Evolutionary conservation across 73 alveolate species (phyloP), one percentile per base, ranked within the genome.

Genomic region (Stentor roeselii): DNA sequence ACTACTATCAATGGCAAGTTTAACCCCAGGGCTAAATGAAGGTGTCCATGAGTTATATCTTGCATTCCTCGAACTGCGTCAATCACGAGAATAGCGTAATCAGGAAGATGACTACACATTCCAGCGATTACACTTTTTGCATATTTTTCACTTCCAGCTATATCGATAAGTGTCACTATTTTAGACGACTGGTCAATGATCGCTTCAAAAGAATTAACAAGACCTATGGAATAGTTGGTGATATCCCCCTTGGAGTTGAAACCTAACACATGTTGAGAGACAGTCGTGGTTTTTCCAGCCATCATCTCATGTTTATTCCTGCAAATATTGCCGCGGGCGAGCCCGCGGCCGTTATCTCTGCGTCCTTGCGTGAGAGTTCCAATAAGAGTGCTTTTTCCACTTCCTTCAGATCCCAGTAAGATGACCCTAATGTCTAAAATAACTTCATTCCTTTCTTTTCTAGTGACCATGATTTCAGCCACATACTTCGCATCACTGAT

Each of bases 71-170:
- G 88, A 59, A 84, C 84, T 1, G 98, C 97, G 77, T 92, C 93
- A 40, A 96, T 86, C 0, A 93, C 94, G 59, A 95, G 84, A 78
- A 96, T 42, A 75, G 97, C 95, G 86, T 96, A 96, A 82, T 95
- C 98, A 35, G 98, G 97, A 82, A 88, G 86, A 50, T 90, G 95
- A 77, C 93, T 87, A 78, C 96, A 91, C 78, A 96, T 87, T 42
- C 98, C 95, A 39, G 90, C 36, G 40, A 91, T 86, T 87, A 96
- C 86, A 36, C 98, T 92, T 87, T 96, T 95, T 50, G 89, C 90
- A 75, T 93, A 96, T 82, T 96, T 97, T 83, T 90, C 96, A 80
- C 92, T 90, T 2, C 99, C 99, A 37, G 98, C 98, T 86, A 97
- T 93, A 94, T 97, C 99, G 88, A 95, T 95, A 90, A 97, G 93